Conservation (phyloP, 805 yeast genomes). For the Saturnispora saitoi region DNA sequence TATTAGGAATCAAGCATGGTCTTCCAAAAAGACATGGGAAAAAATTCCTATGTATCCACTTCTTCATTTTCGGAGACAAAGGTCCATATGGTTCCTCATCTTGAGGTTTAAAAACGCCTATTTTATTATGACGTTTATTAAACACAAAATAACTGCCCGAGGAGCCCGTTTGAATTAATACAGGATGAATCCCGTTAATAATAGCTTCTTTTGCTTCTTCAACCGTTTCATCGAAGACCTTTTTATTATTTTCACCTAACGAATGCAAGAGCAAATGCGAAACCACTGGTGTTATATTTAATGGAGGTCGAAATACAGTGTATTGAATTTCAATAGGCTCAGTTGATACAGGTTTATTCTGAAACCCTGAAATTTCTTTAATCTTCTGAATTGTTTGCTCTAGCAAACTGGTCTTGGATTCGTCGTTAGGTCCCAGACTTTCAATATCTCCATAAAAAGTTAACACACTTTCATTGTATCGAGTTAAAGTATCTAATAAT, state of each 20-base stretch:
- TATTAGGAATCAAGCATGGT: constrained; percentile 61
- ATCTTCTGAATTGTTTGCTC: neutral
- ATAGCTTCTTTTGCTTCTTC: constrained; percentile 38
- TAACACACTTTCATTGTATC: no score
- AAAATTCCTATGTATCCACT: constrained; percentile 67
- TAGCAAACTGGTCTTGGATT: no score
- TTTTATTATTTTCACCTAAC: constrained; percentile 22
- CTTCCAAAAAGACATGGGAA: constrained; percentile 75
- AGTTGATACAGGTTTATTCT: no score
- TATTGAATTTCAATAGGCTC: constrained; percentile 37
- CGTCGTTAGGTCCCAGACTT: no score
- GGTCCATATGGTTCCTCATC: constrained; percentile 81
- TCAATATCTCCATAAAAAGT: no score
- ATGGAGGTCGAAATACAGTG: constrained; percentile 43
- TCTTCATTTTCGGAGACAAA: constrained; percentile 68
- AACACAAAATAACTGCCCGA: constrained; percentile 33
- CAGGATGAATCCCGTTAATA: constrained; percentile 36
- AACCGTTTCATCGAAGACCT: constrained; percentile 34
- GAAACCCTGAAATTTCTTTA: neutral
- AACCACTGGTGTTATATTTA: constrained; percentile 23
- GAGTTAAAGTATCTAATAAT: no score
- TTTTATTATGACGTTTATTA: constrained; percentile 28
- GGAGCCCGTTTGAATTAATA: constrained; percentile 42
- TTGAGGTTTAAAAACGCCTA: constrained; percentile 67
- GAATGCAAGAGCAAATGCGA: constrained; percentile 19